Evolutionary conservation across 495 filamentous ascomycete species (phyloP).

Genomic region (Hyphodiscus hymeniophilus): DNA sequence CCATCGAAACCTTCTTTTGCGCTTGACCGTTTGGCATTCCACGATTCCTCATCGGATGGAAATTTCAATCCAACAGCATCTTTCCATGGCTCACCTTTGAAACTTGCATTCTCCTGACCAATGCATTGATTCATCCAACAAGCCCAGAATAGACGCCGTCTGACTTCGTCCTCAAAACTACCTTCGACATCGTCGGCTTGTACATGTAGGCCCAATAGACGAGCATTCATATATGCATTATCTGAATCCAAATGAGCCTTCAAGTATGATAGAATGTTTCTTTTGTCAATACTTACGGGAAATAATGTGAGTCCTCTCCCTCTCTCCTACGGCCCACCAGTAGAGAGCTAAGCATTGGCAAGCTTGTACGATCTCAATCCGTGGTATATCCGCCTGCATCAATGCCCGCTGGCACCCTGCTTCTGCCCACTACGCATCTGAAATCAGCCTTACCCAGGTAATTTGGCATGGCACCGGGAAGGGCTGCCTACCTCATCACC

Average conservation of each 20-base stretch:
- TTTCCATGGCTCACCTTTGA: slow-evolving; percentile 11
- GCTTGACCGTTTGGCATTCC: not conserved
- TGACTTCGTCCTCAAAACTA: slow-evolving; percentile 2
- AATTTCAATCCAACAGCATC: slow-evolving; percentile 8
- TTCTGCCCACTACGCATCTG: slow-evolving; percentile 9
- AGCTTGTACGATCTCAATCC: slow-evolving; percentile 10
- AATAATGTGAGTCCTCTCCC: slow-evolving; percentile 10
- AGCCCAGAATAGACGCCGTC: slow-evolving; percentile 10
- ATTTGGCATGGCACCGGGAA: too few relatives aligned
- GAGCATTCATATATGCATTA: slow-evolving; percentile 10
- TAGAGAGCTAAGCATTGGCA: slow-evolving; percentile 14
- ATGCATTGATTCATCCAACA: slow-evolving; percentile 13
- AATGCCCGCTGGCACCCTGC: slow-evolving; percentile 7
- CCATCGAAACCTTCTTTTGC: slow-evolving; percentile 10
- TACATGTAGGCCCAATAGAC: slow-evolving; percentile 1
- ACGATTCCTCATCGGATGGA: slow-evolving; percentile 13
- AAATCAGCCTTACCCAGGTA: too few relatives aligned
- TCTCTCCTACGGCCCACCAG: slow-evolving; percentile 13
- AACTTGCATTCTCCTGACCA: slow-evolving; percentile 11
- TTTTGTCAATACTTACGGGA: slow-evolving; percentile 4
- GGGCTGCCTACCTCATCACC: not conserved
- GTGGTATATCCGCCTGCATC: slow-evolving; percentile 10
- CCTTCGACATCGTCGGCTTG: not conserved
- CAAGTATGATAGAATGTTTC: not conserved
- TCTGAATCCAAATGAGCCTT: not conserved